Evolutionary conservation across 2,329 filamentous ascomycete species (phyloP), one percentile per base, ranked within the genome.

Genomic region (Paecilomyces variotii): DNA sequence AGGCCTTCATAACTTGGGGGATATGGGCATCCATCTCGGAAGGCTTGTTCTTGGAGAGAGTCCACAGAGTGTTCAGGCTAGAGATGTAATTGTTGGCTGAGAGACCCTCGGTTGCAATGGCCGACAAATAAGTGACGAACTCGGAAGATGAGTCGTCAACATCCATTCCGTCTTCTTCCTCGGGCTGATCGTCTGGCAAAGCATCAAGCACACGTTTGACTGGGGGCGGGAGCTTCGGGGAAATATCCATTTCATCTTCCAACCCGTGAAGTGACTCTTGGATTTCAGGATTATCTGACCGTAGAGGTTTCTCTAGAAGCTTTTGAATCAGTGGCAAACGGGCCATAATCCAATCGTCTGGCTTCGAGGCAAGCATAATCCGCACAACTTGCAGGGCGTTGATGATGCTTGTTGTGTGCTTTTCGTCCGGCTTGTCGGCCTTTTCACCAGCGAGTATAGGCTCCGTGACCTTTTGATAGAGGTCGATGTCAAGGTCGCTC

Each of bases 331-430:
- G 80, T 0, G 87, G 75, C 66, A 96, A 83, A 63, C 91, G 90
- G 67, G 86, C 85, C 56, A 91, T 77, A 39, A 97, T 87, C 94
- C 94, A 99, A 2, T 96, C 90, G 67, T 96, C 87, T 0, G 89
- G 80, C 73, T 96, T 95, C 62, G 88, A 87, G 66, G 94, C 91
- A 60, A 97, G 80, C 54, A 99, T 86, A 60, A 97, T 89, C 54
- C 93, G 89, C 60, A 99, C 81, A 49, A 97, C 89, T 71, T 97
- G 92, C 12, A 99, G 81, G 1, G 92, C 91, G 71, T 99, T 99
- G 76, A 99, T 86, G 74, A 96, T 93, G 62, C 88, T 87, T 0
- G 90, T 95, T 50, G 89, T 82, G 68, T 92, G 91, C 72, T 91
- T 91, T 49, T 92, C 89, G 62, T 92, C 87, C n/a, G 82, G 83